Base-by-base conservation (phyloP, 768 basidiomycete species). In the Suillus luteus region DNA sequence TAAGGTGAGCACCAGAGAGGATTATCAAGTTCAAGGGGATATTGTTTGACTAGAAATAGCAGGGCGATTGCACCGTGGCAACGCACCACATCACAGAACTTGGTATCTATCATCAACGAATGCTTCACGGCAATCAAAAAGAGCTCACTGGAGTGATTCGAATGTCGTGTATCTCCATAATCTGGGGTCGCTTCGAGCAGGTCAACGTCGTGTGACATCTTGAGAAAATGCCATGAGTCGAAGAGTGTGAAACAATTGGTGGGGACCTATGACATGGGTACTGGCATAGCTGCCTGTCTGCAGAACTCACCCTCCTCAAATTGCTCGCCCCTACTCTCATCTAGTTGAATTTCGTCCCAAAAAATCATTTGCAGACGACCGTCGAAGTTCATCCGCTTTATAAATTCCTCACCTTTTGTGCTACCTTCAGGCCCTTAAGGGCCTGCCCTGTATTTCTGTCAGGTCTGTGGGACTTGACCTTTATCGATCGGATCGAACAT, bases 371-470 rank as follows among this genome's bases (percentile, higher is more conserved):
- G 1, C 27, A 31, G 31, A 2, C 4, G 31, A 31, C 31, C 31
- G 31, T 31, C 31, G n/a, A n/a, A n/a, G n/a, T n/a, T n/a, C 31
- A 31, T 31, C 31, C 31, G 31, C 31, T 1, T 31, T 31, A 31
- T 3, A 31, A 31, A 31, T 31, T 31, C 4, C 31, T 31, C 31
- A 31, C 31, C 31, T 31, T 31, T 31, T 31, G 31, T 31, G 31
- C 4, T 31, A 31, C 31, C 71, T 95, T 94, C 54, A 97, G 78
- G 87, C 93, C 93, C 67, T 89, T 89, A 31, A 87, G 86, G 1
- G 91, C 91, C 69, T 92, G 87, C 1, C 90, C 71, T 93, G 92
- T 46, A 97, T 93, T 73, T 96, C 92, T 0, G 87, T 90, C 22
- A 96, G 76, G 6, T 92, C 86, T 7, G 87, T 43, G 3, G 17